These are phyloP conservation scores for Cyclotella choctawhatcheeana DNA, from an alignment of 108 stramenopile species.

Conservation along the genomic window DNA sequence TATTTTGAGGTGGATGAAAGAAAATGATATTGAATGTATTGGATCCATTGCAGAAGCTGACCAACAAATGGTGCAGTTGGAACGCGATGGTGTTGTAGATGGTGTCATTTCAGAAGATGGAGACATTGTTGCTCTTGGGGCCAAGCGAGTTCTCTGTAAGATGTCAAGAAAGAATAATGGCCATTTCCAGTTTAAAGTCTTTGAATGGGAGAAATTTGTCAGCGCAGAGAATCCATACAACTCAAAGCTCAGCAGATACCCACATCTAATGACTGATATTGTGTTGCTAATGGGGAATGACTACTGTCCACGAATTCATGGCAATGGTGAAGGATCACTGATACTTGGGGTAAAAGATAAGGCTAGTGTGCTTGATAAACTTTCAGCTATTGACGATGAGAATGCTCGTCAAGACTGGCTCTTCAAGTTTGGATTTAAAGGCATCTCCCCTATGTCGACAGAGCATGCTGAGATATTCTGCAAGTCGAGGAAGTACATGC, in stretches of 20 bases:
- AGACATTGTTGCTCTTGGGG: neutral
- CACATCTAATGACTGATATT: neutral
- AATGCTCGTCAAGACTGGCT: neutral
- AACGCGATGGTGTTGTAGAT: slow-evolving; percentile 5
- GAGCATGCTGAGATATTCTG: neutral
- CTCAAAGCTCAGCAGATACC: neutral
- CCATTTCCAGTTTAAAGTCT: neutral
- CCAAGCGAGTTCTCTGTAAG: neutral
- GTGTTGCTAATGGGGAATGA: slow-evolving; percentile 5
- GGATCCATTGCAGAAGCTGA: slow-evolving; percentile 8
- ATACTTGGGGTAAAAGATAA: neutral
- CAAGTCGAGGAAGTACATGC: neutral
- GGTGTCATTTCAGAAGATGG: slow-evolving; percentile 7
- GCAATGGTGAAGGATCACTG: neutral
- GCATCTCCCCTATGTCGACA: neutral
- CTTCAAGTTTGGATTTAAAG: neutral
- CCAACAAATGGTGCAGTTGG: neutral
- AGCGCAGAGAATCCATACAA: neutral
- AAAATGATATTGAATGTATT: neutral
- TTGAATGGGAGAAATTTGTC: neutral
- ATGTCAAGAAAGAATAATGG: neutral
- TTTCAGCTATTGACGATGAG: neutral
- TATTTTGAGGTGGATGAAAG: slow-evolving; percentile 8
- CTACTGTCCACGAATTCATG: neutral
- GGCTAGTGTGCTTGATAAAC: neutral